Evolutionary conservation across 2,329 filamentous ascomycete species (phyloP), one percentile per base, ranked within the genome.

Genomic region (Chrysoporthe deuterocubensis): DNA sequence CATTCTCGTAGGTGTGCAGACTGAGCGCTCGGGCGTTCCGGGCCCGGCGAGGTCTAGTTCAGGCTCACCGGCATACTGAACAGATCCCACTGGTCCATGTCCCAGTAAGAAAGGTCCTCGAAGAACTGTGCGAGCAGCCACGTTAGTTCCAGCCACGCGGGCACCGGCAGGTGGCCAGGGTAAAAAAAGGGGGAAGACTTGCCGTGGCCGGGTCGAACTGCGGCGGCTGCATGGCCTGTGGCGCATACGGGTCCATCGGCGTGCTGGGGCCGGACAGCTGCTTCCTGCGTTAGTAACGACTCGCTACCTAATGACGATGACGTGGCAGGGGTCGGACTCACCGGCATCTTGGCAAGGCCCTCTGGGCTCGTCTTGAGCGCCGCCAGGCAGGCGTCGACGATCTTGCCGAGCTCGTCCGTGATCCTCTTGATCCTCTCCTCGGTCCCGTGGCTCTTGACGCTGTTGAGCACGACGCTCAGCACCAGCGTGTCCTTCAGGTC

Each of bases 401-500:
- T 78, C 4, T 74, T 71, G 65, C 79, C 78, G 14, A 85, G 74
- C 0, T 78, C 80, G 18, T 75, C 75, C 18, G 78, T 77, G 57
- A 83, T 80, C 21, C 81, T 79, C 18, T 83, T 80, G 6, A 77
- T 71, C 57, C 78, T 80, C 59, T 81, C 76, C 52, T 85, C 82
- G 0, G 75, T 72, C 6, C 72, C 78, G 4, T 74, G 75, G n/a
- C 74, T 74, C 65, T 79, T 79, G 42, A 83, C 83, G 11, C 79
- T 81, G 68, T 83, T 77, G 61, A 86, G 75, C 40, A 85, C 83
- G 1, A 84, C 77, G 2, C 81, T 76, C n/a, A 87, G 75, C 52
- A 80, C 81, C 8, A 86, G 73, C 13, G 86, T 80, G 64, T 86
- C 84, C 73, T 85, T 83, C 32, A 84, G 75, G 65, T 86, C 84